Conservation (phyloP, 192 early-diverging fungal genomes). For the Gamsiella multidivaricata region DNA sequence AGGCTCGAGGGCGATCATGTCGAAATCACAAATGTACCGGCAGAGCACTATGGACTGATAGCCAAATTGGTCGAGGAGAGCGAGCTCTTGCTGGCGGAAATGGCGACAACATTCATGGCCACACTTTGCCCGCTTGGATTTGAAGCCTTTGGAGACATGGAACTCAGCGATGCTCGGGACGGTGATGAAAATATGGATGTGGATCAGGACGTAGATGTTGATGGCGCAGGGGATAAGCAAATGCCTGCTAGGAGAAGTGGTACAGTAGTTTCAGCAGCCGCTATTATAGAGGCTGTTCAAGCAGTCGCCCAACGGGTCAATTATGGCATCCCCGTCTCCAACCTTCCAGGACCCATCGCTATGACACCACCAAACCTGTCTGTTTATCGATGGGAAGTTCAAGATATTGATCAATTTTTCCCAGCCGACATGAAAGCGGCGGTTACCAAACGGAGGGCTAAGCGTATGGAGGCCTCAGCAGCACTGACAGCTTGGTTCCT, state of each 20-base stretch:
- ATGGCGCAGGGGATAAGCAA: not conserved
- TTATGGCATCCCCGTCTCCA: constrained; percentile 36
- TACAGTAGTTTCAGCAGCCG: constrained; percentile 27
- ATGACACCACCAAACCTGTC: constrained; percentile 52
- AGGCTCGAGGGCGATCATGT: constrained; percentile 4
- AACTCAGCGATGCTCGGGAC: not conserved
- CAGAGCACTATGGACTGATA: constrained; percentile 29
- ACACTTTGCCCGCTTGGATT: constrained; percentile 42
- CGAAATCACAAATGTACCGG: constrained; percentile 35
- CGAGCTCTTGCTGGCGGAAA: constrained; percentile 19
- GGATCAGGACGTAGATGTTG: not conserved
- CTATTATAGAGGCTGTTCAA: constrained; percentile 46
- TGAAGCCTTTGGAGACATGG: constrained; percentile 17
- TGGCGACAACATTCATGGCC: constrained; percentile 14
- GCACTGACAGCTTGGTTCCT: constrained; percentile 50
- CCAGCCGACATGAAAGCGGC: constrained; percentile 57
- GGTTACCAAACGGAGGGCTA: constrained; percentile 44
- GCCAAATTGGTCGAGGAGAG: constrained; percentile 47
- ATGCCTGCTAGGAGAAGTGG: not conserved
- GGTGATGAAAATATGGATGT: constrained; percentile 28
- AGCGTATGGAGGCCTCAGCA: constrained; percentile 51
- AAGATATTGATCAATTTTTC: constrained; percentile 56
- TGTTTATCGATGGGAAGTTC: constrained; percentile 64
- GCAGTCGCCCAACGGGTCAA: constrained; percentile 39
- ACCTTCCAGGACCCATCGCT: constrained; percentile 6